Evolutionary conservation across 495 filamentous ascomycete genomes (phyloP).

Genomic region (Penicillium cosmopolitanum): DNA sequence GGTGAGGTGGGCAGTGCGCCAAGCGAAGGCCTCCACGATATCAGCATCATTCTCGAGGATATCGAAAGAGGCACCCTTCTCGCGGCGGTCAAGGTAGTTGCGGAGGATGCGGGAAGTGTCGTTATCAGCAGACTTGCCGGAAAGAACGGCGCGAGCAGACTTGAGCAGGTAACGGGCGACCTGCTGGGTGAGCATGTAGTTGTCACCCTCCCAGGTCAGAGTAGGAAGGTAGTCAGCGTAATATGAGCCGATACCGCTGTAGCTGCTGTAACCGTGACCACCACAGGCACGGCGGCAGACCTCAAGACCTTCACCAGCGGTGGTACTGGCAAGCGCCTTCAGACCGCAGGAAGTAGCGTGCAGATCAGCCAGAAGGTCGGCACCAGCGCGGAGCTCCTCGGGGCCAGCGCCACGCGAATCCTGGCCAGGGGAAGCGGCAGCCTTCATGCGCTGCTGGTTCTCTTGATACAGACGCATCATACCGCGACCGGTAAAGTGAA

Average conservation of each 20-base stretch:
- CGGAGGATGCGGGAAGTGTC: conserved; percentile 62
- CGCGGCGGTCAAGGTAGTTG: conserved; percentile 60
- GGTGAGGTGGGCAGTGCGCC: conserved; percentile 68
- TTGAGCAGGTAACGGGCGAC: conserved; percentile 73
- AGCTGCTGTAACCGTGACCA: conserved; percentile 73
- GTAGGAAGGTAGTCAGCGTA: conserved; percentile 74
- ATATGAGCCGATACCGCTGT: conserved; percentile 68
- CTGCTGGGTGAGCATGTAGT: conserved; percentile 80
- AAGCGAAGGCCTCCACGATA: conserved; percentile 70
- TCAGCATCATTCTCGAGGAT: conserved; percentile 64
- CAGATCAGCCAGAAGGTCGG: conserved; percentile 69
- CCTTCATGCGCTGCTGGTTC: conserved; percentile 66
- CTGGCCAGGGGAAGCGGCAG: conserved; percentile 38
- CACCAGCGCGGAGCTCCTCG: conserved; percentile 64
- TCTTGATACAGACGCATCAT: conserved; percentile 70
- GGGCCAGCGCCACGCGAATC: conserved; percentile 62
- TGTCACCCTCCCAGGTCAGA: conserved; percentile 68
- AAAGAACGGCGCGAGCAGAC: conserved; percentile 64
- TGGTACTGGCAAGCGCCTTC: conserved; percentile 69
- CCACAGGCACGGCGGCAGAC: conserved; percentile 72
- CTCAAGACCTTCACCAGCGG: conserved; percentile 70
- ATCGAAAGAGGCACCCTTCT: conserved; percentile 70
- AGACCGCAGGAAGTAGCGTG: conserved; percentile 76
- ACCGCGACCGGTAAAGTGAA: conserved; percentile 72
- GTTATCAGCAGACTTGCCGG: conserved; percentile 56